Conservation (phyloP, 2,329 filamentous ascomycete genomes). For the Endoconidiophora laricicola region DNA sequence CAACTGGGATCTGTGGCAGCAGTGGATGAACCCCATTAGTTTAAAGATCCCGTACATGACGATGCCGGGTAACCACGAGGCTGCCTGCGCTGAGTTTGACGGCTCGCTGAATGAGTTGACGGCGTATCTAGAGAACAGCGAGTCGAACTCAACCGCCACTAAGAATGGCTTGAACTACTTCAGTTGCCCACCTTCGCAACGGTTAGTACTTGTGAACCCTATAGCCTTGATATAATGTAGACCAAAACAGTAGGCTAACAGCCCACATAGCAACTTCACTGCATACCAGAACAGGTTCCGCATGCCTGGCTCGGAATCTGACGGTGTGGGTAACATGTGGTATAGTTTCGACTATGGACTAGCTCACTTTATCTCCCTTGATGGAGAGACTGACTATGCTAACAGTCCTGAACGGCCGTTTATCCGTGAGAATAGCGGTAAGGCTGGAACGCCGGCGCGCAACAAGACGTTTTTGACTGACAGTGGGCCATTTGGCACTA, state of each 20-base stretch:
- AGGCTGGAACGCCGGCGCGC: constrained; percentile 24
- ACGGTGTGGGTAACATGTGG: constrained; percentile 35
- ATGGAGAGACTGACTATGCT: constrained; percentile 33
- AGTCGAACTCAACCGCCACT: constrained; percentile 25
- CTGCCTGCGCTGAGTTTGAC: constrained; percentile 31
- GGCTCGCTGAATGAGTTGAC: constrained; percentile 27
- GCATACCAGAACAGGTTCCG: constrained; percentile 33
- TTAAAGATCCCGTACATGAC: constrained; percentile 32
- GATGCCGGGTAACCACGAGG: constrained; percentile 34
- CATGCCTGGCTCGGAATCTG: constrained; percentile 31
- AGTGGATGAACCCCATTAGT: constrained; percentile 28
- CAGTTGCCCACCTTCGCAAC: constrained; percentile 33
- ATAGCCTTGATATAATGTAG: too few species aligned
- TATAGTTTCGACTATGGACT: constrained; percentile 38
- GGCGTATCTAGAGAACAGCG: constrained; percentile 29
- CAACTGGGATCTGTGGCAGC: constrained; percentile 36
- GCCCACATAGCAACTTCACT: constrained; percentile 25
- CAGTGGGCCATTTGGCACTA: constrained; percentile 30
- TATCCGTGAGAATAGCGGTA: constrained; percentile 24
- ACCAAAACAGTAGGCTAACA: background rate
- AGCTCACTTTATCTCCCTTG: constrained; percentile 32
- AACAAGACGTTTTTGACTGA: constrained; percentile 30
- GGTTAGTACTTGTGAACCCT: constrained; percentile 12
- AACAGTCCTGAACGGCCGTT: constrained; percentile 30
- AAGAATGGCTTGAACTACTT: constrained; percentile 29